phyloP scores from a whole-genome alignment of 2,329 filamentous ascomycete genomes.

The Pseudomassariella vexata region DNA sequence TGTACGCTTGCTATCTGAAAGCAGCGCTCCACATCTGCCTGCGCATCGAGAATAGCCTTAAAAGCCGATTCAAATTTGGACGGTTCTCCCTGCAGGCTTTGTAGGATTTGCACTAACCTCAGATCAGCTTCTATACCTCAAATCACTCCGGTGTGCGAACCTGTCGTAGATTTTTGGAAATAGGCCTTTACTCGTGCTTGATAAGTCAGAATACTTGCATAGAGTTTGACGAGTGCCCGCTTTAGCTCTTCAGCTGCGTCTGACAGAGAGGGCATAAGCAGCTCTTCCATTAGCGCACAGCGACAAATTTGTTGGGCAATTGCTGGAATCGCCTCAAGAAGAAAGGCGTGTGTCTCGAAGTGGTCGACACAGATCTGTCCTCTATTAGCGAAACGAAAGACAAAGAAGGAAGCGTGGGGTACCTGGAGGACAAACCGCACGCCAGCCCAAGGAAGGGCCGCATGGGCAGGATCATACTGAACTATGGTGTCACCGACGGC shows the following conservation, averaged over 20 bases:
- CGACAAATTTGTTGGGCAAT: background rate
- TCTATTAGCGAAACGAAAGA: background rate
- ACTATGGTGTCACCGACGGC: slow-evolving; percentile 17
- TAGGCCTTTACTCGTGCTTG: no score
- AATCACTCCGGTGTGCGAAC: no score
- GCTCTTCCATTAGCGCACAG: background rate
- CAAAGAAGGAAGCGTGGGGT: background rate
- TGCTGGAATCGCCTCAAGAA: background rate
- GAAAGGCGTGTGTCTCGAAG: background rate
- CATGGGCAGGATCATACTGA: slow-evolving; percentile 19
- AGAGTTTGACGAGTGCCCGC: background rate
- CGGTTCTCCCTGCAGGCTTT: no score
- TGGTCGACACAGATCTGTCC: background rate
- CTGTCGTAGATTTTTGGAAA: no score
- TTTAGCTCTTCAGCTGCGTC: background rate
- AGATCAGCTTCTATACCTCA: no score
- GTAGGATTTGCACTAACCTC: no score
- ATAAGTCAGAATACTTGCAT: background rate
- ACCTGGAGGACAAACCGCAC: slow-evolving; percentile 20
- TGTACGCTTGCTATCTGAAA: no score
- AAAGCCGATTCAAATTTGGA: no score
- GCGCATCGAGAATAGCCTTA: no score
- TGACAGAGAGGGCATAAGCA: background rate
- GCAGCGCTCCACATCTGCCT: no score
- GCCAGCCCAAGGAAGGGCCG: slow-evolving; percentile 23